Evolutionary conservation across 768 basidiomycete species (phyloP).

Genomic region (Mycena epipterygia): DNA sequence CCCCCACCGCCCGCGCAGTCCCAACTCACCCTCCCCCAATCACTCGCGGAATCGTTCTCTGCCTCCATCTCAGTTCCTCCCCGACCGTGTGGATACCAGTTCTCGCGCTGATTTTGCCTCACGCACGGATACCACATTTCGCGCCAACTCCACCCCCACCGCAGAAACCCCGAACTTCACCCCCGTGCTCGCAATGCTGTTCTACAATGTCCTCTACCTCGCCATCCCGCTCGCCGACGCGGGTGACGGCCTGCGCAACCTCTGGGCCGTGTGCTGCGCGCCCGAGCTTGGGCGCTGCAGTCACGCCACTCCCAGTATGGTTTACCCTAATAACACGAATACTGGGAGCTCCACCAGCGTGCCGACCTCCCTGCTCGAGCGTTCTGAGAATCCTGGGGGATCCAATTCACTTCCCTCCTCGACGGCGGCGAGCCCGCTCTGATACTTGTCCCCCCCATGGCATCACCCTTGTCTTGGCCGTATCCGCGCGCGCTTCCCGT

Average conservation of each 20-base stretch:
- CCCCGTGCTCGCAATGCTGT: slow-evolving; percentile 86
- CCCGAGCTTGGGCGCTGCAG: slow-evolving; percentile 77
- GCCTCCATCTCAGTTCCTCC: slow-evolving; percentile 18
- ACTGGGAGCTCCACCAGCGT: too few relatives aligned
- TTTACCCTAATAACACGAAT: too few relatives aligned
- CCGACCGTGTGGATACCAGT: neutral
- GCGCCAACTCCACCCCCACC: neutral
- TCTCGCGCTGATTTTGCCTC: too few relatives aligned
- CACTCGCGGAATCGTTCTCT: slow-evolving; percentile 24
- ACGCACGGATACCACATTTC: slow-evolving; percentile 35
- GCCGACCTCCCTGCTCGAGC: too few relatives aligned
- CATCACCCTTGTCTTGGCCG: too few relatives aligned
- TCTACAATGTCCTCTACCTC: slow-evolving; percentile 87
- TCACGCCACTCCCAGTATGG: slow-evolving; percentile 77
- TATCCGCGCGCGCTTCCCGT: too few relatives aligned
- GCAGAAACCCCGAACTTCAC: slow-evolving; percentile 67
- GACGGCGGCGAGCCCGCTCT: too few relatives aligned
- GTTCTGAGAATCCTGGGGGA: too few relatives aligned
- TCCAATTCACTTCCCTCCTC: too few relatives aligned
- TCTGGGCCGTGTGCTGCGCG: slow-evolving; percentile 87
- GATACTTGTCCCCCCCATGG: too few relatives aligned
- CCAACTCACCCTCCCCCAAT: slow-evolving; percentile 21
- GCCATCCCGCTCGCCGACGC: slow-evolving; percentile 83
- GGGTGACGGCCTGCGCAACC: slow-evolving; percentile 80
- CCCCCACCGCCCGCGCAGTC: neutral